Conservation (phyloP, 495 filamentous ascomycete species). For the Aspergillus sclerotiicarbonarius region DNA sequence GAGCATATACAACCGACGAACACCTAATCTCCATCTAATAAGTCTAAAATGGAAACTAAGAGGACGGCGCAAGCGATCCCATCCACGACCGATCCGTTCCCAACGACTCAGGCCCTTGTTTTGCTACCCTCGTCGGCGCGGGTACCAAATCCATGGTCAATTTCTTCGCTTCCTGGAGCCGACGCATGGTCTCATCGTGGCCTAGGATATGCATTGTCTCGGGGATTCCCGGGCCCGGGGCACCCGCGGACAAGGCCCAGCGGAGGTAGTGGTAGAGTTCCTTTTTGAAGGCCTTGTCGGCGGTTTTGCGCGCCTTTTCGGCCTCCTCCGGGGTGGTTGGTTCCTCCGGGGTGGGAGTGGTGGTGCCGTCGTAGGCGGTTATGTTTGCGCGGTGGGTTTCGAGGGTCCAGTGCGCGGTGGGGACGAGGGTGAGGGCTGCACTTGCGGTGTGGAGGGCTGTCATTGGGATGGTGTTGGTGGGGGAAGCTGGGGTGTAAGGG, state of each 20-base stretch:
- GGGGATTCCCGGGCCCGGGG: constrained; percentile 57
- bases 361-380: constrained; percentile 34
- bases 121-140: constrained; percentile 11
- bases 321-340: constrained; percentile 3
- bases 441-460: constrained; percentile 39
- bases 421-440: constrained; percentile 39
- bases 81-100: constrained; percentile 36
- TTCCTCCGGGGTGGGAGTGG: constrained; percentile 16
- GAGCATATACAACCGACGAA: not conserved
- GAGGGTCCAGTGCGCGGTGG: constrained; percentile 34
- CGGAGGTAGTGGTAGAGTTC: constrained; percentile 58
- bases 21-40: not conserved
- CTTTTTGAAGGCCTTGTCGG: constrained; percentile 42
- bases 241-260: constrained; percentile 61
- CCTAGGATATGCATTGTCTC: constrained; percentile 64
- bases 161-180: constrained; percentile 50
- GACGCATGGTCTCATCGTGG: constrained; percentile 52
- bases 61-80: constrained; percentile 34
- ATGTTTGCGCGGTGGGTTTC: constrained; percentile 41
- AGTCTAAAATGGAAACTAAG: no score
- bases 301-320: constrained; percentile 14
- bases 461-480: constrained; percentile 26
- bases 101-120: constrained; percentile 8
- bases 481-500: constrained; percentile 25
- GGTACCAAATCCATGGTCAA: constrained; percentile 27